Base-by-base conservation (phyloP, 306 rosid genomes). In the Cajanus cajan region DNA sequence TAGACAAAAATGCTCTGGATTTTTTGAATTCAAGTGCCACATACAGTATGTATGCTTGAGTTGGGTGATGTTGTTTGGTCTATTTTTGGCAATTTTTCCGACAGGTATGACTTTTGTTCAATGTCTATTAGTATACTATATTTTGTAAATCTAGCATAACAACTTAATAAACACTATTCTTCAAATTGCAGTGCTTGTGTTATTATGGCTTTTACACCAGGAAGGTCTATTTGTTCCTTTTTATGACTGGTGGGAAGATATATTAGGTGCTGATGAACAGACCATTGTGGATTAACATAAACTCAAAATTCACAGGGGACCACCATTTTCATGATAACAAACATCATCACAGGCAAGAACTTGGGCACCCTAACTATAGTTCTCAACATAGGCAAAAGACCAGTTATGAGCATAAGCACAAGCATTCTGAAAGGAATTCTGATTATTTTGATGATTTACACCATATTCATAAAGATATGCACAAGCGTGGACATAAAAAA, bases 1-100 rank as follows among this genome's bases (percentile, higher is more conserved):
- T 91, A 90, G 98, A 82, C 89, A 78, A 62, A 89, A 92, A 76
- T 95, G 98, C 91, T 71, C 88, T 22, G 86, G 93, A 0, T 90
- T 93, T 84, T 93, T 95, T 59, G 97, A 95, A 89, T 89, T 91
- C 87, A 85, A 83, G 76, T 95, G 99, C 84, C 98, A 95, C 86
- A 83, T 92, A 69, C 98, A 95, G 48, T 92, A 95, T 18, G 68
- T 92, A 86, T 95, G 99, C 83, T 77, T 91, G 93, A 90, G 92
- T 82, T 95, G 98, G 99, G 31, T 93, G 22, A 40, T 91, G 86
- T 69, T 93, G 89, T 91, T 93, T 63, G 96, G 96, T 83, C 67
- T 95, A 36, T 64, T 91, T 87, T 83, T 92, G 84, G 90, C 97
- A 77, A 91, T 86, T 64, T 87, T 91, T 68, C 97, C 97, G 0